phyloP scores from a whole-genome alignment of 116 monocot species.

The Trichopus zeylanicus region DNA sequence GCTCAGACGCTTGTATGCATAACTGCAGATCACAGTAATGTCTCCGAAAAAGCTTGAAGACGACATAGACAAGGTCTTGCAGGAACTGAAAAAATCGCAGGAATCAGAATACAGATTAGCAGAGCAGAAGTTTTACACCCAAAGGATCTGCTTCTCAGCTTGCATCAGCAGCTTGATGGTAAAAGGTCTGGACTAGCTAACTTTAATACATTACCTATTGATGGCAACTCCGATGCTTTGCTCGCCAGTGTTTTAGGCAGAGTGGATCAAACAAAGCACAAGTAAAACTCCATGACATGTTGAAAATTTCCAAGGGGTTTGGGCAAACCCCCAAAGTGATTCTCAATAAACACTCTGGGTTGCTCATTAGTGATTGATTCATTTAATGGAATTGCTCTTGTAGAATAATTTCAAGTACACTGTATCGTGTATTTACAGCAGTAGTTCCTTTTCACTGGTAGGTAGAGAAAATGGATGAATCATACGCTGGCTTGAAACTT shows the following conservation, averaged over 20 bases:
- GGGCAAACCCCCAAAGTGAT: constrained; percentile 17
- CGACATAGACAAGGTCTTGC: constrained; percentile 37
- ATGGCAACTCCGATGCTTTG: constrained; percentile 12
- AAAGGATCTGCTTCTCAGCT: constrained; percentile 40
- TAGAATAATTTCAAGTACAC: no score
- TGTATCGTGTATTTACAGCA: no score
- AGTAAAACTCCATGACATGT: constrained; percentile 44
- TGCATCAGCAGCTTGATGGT: constrained; percentile 42
- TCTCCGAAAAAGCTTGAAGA: constrained; percentile 42
- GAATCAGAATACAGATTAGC: constrained; percentile 47
- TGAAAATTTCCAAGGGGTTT: constrained; percentile 40
- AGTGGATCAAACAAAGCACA: constrained; percentile 39
- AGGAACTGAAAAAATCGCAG: constrained; percentile 45
- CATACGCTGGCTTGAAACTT: no score
- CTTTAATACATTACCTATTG: constrained; percentile 5
- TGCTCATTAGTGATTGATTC: constrained; percentile 10
- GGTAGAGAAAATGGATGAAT: no score
- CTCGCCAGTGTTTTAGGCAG: constrained; percentile 26
- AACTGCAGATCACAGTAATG: constrained; percentile 19
- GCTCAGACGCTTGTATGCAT: constrained; percentile 12
- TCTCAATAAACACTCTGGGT: constrained; percentile 24
- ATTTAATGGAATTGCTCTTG: not conserved
- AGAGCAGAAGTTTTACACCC: constrained; percentile 49
- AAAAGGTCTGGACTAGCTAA: constrained; percentile 33
- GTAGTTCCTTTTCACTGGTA: no score